Conservation (phyloP, 306 rosid genomes). For the Cucumis melo region DNA sequence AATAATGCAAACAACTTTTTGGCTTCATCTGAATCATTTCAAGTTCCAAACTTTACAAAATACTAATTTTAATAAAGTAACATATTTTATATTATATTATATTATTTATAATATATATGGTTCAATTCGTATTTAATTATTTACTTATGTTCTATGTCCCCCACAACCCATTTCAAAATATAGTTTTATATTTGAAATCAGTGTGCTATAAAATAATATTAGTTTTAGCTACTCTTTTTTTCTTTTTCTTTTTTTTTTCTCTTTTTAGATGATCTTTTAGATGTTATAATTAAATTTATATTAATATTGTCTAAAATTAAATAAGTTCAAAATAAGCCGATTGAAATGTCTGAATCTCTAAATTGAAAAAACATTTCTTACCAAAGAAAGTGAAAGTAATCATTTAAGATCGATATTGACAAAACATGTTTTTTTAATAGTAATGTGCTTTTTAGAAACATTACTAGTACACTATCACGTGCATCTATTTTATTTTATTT, state of each 20-base stretch:
- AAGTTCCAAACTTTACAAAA: not conserved
- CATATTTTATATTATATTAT: not conserved
- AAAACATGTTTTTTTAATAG: too few relatives aligned
- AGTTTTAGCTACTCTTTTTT: not conserved
- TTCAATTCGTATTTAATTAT: not conserved
- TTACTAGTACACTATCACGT: too few relatives aligned
- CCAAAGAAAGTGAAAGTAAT: too few relatives aligned
- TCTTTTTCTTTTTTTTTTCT: not conserved
- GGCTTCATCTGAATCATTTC: not conserved
- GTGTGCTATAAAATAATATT: not conserved
- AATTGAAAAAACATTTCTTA: too few relatives aligned
- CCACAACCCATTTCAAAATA: not conserved
- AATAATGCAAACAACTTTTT: constrained; percentile 3
- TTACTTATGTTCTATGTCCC: not conserved
- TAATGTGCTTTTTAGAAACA: too few relatives aligned
- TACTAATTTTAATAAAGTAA: not conserved
- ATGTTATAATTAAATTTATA: too few relatives aligned
- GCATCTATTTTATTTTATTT: too few relatives aligned
- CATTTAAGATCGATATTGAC: too few relatives aligned
- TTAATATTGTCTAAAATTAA: too few relatives aligned
- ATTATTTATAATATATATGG: not conserved
- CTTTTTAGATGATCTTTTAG: not conserved
- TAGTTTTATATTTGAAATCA: not conserved
- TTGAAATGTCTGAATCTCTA: too few relatives aligned
- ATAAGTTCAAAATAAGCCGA: too few relatives aligned